phyloP scores from a whole-genome alignment of 148 eudicot genomes.

The Amaranthus palmeri region DNA sequence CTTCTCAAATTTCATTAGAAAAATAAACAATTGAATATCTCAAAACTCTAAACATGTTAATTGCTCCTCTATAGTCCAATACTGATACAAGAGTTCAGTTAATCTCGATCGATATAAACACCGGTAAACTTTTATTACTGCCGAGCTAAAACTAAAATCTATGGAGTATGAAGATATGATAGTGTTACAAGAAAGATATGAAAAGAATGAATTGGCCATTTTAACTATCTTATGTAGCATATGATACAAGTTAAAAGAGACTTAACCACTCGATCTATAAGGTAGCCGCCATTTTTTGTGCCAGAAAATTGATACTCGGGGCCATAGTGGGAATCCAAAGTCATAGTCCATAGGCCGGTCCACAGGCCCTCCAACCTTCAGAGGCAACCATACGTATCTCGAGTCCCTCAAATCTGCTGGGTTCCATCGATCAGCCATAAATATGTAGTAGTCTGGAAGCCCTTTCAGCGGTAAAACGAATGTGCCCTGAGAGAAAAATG shows the following conservation, averaged over 20 bases:
- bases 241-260: constrained; percentile 12
- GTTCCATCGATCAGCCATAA: constrained; percentile 97
- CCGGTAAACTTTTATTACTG: background rate
- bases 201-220: constrained; percentile 14
- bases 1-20: too few relatives aligned
- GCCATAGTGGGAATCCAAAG: constrained; percentile 93
- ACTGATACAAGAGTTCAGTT: background rate
- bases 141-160: constrained; percentile 4
- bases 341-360: constrained; percentile 77
- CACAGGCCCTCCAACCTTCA: constrained; percentile 64
- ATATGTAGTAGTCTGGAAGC: constrained; percentile 54
- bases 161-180: constrained; percentile 12
- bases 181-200: constrained; percentile 16
- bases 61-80: background rate
- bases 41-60: constrained; percentile 9
- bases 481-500: constrained; percentile 87
- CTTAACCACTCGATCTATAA: constrained; percentile 36
- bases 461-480: constrained; percentile 80
- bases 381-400: constrained; percentile 89
- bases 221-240: background rate
- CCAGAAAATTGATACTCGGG: constrained; percentile 90
- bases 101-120: constrained; percentile 1
- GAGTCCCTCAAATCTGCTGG: constrained; percentile 92
- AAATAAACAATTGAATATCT: background rate
- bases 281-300: constrained; percentile 92